Evolutionary conservation across 345 rosid species (phyloP), one percentile per base, ranked within the genome.

Genomic region (Citrus maxima): DNA sequence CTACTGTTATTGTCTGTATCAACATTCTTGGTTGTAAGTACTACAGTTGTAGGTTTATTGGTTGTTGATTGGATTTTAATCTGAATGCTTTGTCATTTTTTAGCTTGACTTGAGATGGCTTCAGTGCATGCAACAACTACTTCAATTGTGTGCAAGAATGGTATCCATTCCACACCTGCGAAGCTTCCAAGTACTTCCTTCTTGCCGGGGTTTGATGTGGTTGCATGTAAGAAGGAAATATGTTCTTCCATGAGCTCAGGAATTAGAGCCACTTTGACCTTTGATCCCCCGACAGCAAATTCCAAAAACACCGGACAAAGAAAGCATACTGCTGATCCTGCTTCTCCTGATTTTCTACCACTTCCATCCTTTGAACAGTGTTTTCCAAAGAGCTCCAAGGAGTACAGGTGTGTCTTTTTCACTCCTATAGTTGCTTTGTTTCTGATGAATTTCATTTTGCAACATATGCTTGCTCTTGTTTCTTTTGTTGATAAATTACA

Each of bases 341-440:
- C 92, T 61, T 87, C 95, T 86, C 98, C 99, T 61, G 98, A 97
- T 82, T 94, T 97, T 69, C 82, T 85, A 27, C 91, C 98, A 0
- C 91, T 94, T 55, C 98, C 98, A 6, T 92, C 99, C 54, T 97
- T 97, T 68, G 91, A 94, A 63, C 84, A 93, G 79, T 97, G 99
- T 60, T 97, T 97, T 73, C 98, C 99, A 4, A 93, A 83, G 79
- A 97, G 99, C 91, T 84, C 98, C 10, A 97, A 94, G 79, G 95
- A 94, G 61, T 56, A 74, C 85, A 87, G 81, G 99, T 96, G 27
- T 25, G 40, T 76, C n/a, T 12, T 56, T 35, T 63, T 67, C 19
- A 9, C 54, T 46, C 40, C 4, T 9, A 14, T 61, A 10, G 4
- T 24, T 10, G 6, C 28, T 42, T 79, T 6, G 0, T 2, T 68